Conservation (phyloP, 768 basidiomycete species). For the Boletus barrowsii region DNA sequence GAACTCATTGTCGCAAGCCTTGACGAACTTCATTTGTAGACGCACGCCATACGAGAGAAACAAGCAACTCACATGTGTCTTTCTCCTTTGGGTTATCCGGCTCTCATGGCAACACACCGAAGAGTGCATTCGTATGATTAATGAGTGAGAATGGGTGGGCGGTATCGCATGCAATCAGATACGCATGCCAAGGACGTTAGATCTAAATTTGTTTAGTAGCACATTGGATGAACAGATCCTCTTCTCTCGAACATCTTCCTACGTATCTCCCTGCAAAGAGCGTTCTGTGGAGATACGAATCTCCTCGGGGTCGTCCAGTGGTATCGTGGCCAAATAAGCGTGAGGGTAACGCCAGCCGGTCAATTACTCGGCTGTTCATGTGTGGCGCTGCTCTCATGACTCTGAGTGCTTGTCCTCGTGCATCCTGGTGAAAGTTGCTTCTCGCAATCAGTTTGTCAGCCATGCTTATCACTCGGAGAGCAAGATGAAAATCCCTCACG, state of each 20-base stretch:
- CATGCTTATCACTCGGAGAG: neutral
- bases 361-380: neutral
- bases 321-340: slow-evolving; percentile 19
- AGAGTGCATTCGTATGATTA: neutral
- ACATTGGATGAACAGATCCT: neutral
- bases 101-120: neutral
- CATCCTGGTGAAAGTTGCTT: slow-evolving; percentile 7
- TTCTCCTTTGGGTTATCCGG: neutral
- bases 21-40: neutral
- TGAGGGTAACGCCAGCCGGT: neutral
- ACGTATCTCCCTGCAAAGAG: no score
- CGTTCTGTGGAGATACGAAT: neutral
- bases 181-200: neutral
- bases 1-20: neutral
- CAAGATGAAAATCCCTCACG: slow-evolving; percentile 11
- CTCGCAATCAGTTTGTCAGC: neutral
- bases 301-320: neutral
- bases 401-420: slow-evolving; percentile 11
- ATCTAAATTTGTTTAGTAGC: neutral
- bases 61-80: neutral
- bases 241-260: neutral
- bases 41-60: neutral
- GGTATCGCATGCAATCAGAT: neutral
- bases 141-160: neutral
- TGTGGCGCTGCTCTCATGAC: slow-evolving; percentile 6